A percentile compares a stretch with the other conserved stretches of the same genome.
phyloP scores from a whole-genome alignment of 805 yeast species.

The Barnettozyma botsteinii region DNA sequence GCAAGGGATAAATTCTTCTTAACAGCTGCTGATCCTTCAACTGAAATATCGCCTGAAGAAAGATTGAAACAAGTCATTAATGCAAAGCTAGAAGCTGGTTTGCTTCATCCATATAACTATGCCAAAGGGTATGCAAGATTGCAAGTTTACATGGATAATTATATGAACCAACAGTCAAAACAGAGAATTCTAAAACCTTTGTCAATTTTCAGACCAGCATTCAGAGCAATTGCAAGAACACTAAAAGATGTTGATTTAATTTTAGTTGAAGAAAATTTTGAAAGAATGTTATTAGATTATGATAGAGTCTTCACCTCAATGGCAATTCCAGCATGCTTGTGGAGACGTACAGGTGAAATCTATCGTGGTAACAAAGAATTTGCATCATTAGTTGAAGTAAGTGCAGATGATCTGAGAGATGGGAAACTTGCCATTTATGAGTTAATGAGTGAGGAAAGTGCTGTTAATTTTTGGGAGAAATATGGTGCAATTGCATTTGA shows the following conservation, averaged over 20 bases:
- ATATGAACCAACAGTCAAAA: conserved; percentile 79
- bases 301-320: conserved; percentile 93
- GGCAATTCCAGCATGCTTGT: conserved; percentile 96
- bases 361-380: conserved; percentile 94
- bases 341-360: conserved; percentile 97
- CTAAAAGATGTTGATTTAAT: conserved; percentile 87
- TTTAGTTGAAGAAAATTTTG: conserved; percentile 89
- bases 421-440: conserved; percentile 91
- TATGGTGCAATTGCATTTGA: conserved; percentile 96
- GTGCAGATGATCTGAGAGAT: conserved; percentile 85
- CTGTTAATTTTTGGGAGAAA: conserved; percentile 96
- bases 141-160: conserved; percentile 86
- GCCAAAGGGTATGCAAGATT: conserved; percentile 89
- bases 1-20: conserved; percentile 90
- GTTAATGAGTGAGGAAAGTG: conserved; percentile 90
- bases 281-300: conserved; percentile 86
- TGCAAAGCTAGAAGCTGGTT: conserved; percentile 91
- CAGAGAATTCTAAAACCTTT: conserved; percentile 83
- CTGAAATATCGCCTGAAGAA: conserved; percentile 91
- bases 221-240: conserved; percentile 85
- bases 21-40: conserved; percentile 96
- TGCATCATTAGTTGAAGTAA: conserved; percentile 86
- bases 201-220: conserved; percentile 84
- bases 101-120: conserved; percentile 86
- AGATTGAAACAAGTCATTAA: conserved; percentile 87